phyloP scores from a whole-genome alignment of 2,329 filamentous ascomycete species.

The Xylariaceae sp. region DNA sequence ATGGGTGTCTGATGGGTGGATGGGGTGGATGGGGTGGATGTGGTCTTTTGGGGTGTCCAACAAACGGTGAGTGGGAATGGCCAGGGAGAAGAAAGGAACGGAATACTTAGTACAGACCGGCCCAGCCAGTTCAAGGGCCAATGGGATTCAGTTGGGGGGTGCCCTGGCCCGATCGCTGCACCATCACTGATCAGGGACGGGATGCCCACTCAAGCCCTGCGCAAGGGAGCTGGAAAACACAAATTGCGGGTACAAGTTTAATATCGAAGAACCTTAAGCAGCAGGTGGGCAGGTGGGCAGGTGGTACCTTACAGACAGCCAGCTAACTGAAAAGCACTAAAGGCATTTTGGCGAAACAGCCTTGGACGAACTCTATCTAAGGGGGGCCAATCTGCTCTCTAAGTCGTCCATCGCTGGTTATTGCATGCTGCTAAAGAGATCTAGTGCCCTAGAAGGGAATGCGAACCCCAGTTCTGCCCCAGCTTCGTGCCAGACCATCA shows the following conservation, averaged over 20 bases:
- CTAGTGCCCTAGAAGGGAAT: constrained; percentile 6
- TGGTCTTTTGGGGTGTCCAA: no score
- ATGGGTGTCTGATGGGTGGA: not conserved
- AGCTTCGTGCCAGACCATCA: no score
- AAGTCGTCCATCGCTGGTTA: constrained; percentile 29
- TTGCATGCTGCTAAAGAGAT: constrained; percentile 27
- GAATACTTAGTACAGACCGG: not conserved
- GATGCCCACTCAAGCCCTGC: not conserved
- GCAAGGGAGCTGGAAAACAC: constrained; percentile 16
- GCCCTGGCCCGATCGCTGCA: not conserved
- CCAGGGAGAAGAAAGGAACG: not conserved
- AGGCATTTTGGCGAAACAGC: constrained; percentile 27
- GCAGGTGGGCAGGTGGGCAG: no score
- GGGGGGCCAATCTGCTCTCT: constrained; percentile 21
- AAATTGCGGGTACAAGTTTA: constrained; percentile 34
- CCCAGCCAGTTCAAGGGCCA: not conserved
- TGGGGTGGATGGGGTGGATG: no score
- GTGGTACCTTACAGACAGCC: not conserved
- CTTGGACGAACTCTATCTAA: constrained; percentile 6
- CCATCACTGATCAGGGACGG: constrained; percentile 23
- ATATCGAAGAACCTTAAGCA: constrained; percentile 14
- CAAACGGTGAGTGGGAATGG: not conserved
- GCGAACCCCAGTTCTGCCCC: not conserved
- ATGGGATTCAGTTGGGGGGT: not conserved
- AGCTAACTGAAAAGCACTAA: constrained; percentile 12